Percentiles rank a stretch among this genome's conserved stretches.
Conservation (phyloP, 129 eudicot genomes). For the Deinandra increscens region DNA sequence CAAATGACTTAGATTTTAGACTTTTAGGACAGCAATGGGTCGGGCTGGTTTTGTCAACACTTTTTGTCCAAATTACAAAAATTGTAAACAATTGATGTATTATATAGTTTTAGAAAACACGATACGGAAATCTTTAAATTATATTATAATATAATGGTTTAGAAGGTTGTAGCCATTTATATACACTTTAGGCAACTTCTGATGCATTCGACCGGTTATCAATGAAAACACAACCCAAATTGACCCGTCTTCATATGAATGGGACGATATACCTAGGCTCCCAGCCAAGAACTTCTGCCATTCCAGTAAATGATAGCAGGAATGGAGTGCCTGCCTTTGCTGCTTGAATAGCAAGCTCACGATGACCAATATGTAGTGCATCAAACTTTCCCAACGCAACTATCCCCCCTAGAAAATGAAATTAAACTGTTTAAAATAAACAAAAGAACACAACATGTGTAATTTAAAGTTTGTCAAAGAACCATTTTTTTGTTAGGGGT, state of each 20-base stretch:
- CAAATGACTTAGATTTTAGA: constrained; percentile 13
- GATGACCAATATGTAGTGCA: constrained; percentile 96
- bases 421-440: not conserved
- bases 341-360: constrained; percentile 97
- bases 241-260: not conserved
- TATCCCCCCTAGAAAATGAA: constrained; percentile 59
- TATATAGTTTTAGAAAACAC: not conserved
- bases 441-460: not conserved
- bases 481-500: not conserved
- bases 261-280: constrained; percentile 65
- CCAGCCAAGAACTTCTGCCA: constrained; percentile 98
- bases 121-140: not conserved
- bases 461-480: not conserved
- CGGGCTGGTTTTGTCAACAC: not conserved
- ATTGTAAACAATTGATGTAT: not conserved
- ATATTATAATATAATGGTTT: not conserved
- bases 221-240: not conserved
- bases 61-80: not conserved
- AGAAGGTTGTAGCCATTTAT: not conserved
- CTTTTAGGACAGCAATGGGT: constrained; percentile 3
- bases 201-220: not conserved
- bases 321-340: constrained; percentile 80
- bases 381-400: constrained; percentile 98
- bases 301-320: constrained; percentile 85
- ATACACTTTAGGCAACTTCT: not conserved